phyloP scores from a whole-genome alignment of 306 rosid genomes.

The Cicer judaicum region DNA sequence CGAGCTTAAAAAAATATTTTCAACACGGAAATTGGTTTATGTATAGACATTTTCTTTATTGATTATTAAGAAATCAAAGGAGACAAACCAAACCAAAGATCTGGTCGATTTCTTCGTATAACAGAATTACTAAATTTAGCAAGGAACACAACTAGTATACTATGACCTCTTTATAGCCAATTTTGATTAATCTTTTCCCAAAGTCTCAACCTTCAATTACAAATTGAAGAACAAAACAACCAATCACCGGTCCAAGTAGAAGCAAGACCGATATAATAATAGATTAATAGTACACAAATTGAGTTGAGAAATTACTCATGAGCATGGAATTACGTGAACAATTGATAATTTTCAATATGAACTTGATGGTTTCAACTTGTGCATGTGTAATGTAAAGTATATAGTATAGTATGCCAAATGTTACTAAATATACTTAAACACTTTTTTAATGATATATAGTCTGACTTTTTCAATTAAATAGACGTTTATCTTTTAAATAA shows the following conservation, averaged over 20 bases:
- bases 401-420: no score
- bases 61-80: slow-evolving; percentile 15
- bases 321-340: not conserved
- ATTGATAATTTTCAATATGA: not conserved
- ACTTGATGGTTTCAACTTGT: slow-evolving; percentile 27
- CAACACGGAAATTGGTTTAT: slow-evolving; percentile 29
- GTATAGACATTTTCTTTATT: slow-evolving; percentile 18
- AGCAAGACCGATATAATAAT: slow-evolving; percentile 4
- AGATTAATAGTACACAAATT: not conserved
- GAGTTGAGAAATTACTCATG: not conserved
- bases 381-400: no score
- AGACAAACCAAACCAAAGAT: slow-evolving; percentile 8
- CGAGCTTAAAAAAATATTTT: slow-evolving; percentile 35
- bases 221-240: slow-evolving; percentile 23
- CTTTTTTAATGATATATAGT: no score
- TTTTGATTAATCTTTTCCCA: slow-evolving; percentile 1
- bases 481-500: no score
- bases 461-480: no score
- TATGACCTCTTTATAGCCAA: slow-evolving; percentile 8
- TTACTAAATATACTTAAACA: no score
- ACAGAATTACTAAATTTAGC: slow-evolving; percentile 43
- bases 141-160: slow-evolving; percentile 14
- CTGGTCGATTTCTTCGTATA: slow-evolving; percentile 29
- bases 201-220: not conserved
- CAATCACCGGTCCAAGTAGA: slow-evolving; percentile 3